A percentile compares a stretch with the other conserved stretches of the same genome.
These are phyloP conservation scores for Scutellaria minor DNA, from an alignment of 257 asterid species.

Conservation along the genomic window DNA sequence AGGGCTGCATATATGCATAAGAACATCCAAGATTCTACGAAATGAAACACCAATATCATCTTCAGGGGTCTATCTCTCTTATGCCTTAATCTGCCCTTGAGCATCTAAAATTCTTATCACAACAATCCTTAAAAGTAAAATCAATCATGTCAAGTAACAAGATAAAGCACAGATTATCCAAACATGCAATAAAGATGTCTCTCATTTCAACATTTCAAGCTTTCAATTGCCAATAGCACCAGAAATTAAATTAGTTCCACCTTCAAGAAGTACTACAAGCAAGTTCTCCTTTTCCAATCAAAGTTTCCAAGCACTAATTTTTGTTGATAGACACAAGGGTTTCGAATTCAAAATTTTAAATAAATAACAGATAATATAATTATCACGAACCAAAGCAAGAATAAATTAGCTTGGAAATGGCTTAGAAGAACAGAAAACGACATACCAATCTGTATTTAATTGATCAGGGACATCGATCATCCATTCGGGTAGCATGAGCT, in stretches of 20 bases:
- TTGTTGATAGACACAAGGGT: background rate
- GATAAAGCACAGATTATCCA: background rate
- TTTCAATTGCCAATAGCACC: conserved; percentile 15
- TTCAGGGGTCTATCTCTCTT: background rate
- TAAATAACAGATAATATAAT: background rate
- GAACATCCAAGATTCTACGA: conserved; percentile 14
- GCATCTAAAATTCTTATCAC: background rate
- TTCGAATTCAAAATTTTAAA: background rate
- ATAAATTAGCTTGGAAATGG: conserved; percentile 1
- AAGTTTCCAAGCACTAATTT: background rate
- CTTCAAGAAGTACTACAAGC: conserved; percentile 6
- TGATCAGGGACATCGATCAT: conserved; percentile 89
- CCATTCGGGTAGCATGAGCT: conserved; percentile 98
- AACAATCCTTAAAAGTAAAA: background rate
- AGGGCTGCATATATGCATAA: conserved; percentile 21
- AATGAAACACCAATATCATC: conserved; percentile 2
- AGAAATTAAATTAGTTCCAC: conserved; percentile 13
- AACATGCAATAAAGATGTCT: background rate
- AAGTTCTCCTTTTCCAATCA: conserved; percentile 17
- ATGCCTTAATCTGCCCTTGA: background rate
- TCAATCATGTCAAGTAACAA: background rate
- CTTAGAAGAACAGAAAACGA: background rate
- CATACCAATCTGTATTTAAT: conserved; percentile 71
- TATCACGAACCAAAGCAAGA: conserved; percentile 4
- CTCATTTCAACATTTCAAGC: conserved; percentile 20